Conservation (phyloP, 2,329 filamentous ascomycete species). For the Fusarium brachygibbosum region DNA sequence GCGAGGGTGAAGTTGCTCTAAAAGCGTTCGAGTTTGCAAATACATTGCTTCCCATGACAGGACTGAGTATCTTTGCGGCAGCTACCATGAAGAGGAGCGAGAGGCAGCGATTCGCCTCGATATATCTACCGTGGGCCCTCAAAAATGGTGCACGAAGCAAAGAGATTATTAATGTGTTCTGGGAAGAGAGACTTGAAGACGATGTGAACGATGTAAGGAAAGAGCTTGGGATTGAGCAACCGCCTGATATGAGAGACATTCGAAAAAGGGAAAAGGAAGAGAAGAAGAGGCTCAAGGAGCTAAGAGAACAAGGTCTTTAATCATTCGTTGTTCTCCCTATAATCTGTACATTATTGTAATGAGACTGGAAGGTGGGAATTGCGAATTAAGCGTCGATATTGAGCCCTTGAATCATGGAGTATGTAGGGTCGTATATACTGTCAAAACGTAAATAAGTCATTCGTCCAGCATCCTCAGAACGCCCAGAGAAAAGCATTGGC, state of each 20-base stretch:
- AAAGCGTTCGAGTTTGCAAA: constrained; percentile 99
- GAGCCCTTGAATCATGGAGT: background rate
- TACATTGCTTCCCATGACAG: constrained; percentile 94
- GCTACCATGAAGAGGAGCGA: constrained; percentile 88
- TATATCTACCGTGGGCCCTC: constrained; percentile 92
- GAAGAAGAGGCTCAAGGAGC: constrained; percentile 72
- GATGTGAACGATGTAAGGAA: constrained; percentile 81
- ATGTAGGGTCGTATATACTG: background rate
- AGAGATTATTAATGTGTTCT: constrained; percentile 95
- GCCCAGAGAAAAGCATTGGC: background rate
- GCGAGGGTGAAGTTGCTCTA: constrained; percentile 97
- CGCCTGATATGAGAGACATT: constrained; percentile 85
- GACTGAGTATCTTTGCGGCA: constrained; percentile 85
- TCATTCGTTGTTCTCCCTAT: background rate
- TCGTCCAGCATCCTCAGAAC: background rate
- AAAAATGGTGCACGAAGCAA: constrained; percentile 81
- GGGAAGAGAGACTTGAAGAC: constrained; percentile 92
- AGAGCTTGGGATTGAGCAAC: constrained; percentile 86
- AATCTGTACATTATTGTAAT: constrained; percentile 26
- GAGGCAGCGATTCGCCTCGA: constrained; percentile 77
- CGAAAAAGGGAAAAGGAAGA: constrained; percentile 77
- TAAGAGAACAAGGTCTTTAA: constrained; percentile 45
- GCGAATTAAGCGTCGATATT: constrained; percentile 18
- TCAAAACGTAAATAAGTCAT: background rate
- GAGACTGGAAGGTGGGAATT: background rate